Evolutionary conservation across 257 asterid species (phyloP).

Genomic region (Eucommia ulmoides): DNA sequence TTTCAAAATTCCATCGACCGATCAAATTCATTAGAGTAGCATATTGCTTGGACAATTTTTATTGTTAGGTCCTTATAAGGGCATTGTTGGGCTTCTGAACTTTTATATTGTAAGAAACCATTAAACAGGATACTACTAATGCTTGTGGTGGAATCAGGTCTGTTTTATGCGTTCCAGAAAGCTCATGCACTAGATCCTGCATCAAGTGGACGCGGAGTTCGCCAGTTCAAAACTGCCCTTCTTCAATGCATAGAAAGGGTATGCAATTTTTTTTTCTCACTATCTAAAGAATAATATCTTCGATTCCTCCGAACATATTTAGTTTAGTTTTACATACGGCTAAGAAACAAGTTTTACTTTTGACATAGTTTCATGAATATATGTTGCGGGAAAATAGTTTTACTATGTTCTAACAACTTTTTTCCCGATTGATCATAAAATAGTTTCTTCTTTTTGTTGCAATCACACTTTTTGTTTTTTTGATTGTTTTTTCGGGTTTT

Average conservation of each 20-base stretch:
- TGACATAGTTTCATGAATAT: neutral
- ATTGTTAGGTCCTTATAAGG: too few relatives aligned
- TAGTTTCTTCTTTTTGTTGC: neutral
- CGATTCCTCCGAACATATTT: too few relatives aligned
- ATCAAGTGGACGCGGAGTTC: slow-evolving; percentile 9
- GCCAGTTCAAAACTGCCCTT: slow-evolving; percentile 10
- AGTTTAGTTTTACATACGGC: too few relatives aligned
- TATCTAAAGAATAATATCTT: too few relatives aligned
- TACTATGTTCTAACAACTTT: neutral
- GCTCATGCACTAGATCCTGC: slow-evolving; percentile 8
- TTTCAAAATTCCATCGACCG: neutral
- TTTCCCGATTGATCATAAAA: neutral
- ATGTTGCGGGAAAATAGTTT: neutral
- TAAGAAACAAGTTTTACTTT: too few relatives aligned
- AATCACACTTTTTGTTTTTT: neutral
- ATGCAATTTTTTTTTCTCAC: neutral
- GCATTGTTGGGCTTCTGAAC: too few relatives aligned
- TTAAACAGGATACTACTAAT: neutral
- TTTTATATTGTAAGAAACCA: neutral
- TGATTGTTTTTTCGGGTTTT: too few relatives aligned
- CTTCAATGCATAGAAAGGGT: slow-evolving; percentile 8
- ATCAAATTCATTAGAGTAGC: too few relatives aligned
- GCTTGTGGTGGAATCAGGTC: slow-evolving; percentile 3
- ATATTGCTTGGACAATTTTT: too few relatives aligned
- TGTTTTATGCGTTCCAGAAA: slow-evolving; percentile 10